phyloP scores from a whole-genome alignment of 257 asterid species.

The Solanum sparsipilum region DNA sequence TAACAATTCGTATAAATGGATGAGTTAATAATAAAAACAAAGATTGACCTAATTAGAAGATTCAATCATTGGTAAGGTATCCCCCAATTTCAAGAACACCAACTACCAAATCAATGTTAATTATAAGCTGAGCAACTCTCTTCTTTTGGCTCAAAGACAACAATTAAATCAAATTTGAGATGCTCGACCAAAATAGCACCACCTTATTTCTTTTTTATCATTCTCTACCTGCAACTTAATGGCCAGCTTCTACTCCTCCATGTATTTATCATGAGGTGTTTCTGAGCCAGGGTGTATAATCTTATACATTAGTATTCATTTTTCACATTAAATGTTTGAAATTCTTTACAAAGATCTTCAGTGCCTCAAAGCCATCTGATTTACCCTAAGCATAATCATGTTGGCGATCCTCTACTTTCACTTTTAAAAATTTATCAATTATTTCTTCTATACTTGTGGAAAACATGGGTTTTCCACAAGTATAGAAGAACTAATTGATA shows the following conservation, averaged over 20 bases:
- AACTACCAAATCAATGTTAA: too few species aligned
- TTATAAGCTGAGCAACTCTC: too few species aligned
- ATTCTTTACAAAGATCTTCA: background rate
- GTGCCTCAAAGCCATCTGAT: background rate
- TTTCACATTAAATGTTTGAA: background rate
- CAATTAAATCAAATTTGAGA: too few species aligned
- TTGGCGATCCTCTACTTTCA: background rate
- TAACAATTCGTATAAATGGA: too few species aligned
- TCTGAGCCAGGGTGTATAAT: background rate
- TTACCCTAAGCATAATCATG: background rate
- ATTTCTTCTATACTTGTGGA: background rate
- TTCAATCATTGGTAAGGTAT: too few species aligned
- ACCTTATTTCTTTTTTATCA: too few species aligned
- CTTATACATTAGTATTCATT: background rate
- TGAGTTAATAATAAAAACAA: too few species aligned
- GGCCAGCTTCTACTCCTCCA: background rate
- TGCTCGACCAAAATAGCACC: too few species aligned
- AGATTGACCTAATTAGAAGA: too few species aligned
- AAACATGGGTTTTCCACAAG: background rate
- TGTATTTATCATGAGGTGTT: background rate
- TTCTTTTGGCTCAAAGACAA: too few species aligned
- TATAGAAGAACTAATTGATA: background rate
- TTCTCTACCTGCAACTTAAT: too few species aligned
- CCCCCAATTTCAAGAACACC: too few species aligned
- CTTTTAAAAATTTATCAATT: background rate